Conservation (phyloP, 2,329 filamentous ascomycete genomes). For the Pseudogymnoascus sp. region DNA sequence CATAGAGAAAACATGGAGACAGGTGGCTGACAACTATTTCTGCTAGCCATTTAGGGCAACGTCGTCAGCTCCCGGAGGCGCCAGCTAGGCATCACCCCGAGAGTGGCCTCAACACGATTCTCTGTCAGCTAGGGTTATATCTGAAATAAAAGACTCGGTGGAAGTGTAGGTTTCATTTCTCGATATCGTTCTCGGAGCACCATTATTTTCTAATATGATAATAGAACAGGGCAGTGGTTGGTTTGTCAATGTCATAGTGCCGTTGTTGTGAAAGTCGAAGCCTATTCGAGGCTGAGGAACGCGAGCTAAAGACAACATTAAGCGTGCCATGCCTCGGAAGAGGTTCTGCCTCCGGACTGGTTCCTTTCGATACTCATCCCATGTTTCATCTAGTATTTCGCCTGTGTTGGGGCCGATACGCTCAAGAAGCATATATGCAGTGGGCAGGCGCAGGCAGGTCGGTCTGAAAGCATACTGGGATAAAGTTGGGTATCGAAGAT, state of each 20-base stretch:
- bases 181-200: conserved; percentile 26
- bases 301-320: conserved; percentile 22
- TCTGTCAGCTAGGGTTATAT: conserved; percentile 17
- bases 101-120: too few species aligned
- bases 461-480: conserved; percentile 15
- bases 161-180: conserved; percentile 26
- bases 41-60: too few species aligned
- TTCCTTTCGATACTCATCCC: conserved; percentile 17
- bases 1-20: too few species aligned
- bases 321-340: conserved; percentile 26
- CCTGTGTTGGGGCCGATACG: conserved; percentile 19
- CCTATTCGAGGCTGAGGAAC: conserved; percentile 20
- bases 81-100: too few species aligned
- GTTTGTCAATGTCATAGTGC: conserved; percentile 29
- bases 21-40: too few species aligned
- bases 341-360: conserved; percentile 23
- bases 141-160: conserved; percentile 19
- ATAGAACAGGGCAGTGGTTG: conserved; percentile 26
- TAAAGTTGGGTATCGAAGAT: conserved; percentile 15
- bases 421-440: conserved; percentile 20
- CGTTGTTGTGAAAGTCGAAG: conserved; percentile 25
- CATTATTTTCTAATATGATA: conserved; percentile 30
- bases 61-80: too few species aligned
- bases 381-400: conserved; percentile 27
- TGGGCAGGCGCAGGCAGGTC: conserved; percentile 11